Conservation (phyloP, 225 moss, liverwort and hornwort genomes). For the Marchantia polymorpha region DNA sequence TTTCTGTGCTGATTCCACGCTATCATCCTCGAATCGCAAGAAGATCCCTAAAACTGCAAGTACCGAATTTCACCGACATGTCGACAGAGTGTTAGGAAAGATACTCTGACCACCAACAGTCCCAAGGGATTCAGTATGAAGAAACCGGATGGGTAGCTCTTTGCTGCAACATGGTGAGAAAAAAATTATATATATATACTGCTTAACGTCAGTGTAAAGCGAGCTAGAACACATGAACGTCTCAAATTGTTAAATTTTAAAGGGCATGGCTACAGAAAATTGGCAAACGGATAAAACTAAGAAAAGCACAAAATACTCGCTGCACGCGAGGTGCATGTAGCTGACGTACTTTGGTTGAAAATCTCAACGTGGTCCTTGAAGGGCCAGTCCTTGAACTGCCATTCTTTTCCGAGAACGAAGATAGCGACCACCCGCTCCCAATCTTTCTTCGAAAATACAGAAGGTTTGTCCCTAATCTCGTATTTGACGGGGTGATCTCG, state of each 20-base stretch:
- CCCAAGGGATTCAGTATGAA: too few species aligned
- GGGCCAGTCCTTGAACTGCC: conserved; percentile 99
- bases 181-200: too few species aligned
- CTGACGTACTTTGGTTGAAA: conserved; percentile 78
- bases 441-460: conserved; percentile 74
- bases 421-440: conserved; percentile 98
- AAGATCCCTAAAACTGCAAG: conserved; percentile 82
- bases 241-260: too few species aligned
- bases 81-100: too few species aligned
- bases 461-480: conserved; percentile 84
- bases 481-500: conserved; percentile 85
- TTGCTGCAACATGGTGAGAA: too few species aligned
- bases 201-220: too few species aligned
- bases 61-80: neutral
- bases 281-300: neutral
- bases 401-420: conserved; percentile 94
- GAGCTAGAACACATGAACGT: too few species aligned
- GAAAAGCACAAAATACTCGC: neutral
- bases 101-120: too few species aligned
- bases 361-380: conserved; percentile 94
- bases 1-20: conserved; percentile 97
- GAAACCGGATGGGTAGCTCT: too few species aligned
- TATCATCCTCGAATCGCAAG: conserved; percentile 96
- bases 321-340: neutral
- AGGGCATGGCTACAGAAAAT: neutral